Conservation (phyloP, 768 basidiomycete species). For the Infundibulicybe gibba region DNA sequence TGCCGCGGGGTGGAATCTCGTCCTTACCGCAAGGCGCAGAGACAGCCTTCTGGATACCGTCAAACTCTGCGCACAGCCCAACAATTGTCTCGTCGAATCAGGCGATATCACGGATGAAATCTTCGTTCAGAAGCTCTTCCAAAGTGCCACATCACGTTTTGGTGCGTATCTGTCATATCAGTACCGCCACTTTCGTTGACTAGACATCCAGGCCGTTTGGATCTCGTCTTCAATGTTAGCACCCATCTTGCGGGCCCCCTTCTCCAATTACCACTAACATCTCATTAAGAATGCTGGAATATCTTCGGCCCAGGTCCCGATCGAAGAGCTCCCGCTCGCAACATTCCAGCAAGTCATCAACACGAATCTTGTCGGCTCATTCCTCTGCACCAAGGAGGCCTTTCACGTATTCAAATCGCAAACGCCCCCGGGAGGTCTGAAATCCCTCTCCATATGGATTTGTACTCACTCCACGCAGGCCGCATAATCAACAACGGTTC, state of each 20-base stretch:
- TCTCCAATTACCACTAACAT: not conserved
- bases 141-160: slow-evolving; percentile 46
- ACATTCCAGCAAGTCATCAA: slow-evolving; percentile 63
- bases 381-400: slow-evolving; percentile 77
- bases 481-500: slow-evolving; percentile 88
- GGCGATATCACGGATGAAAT: slow-evolving; percentile 67
- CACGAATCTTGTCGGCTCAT: slow-evolving; percentile 70
- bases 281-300: slow-evolving; percentile 71
- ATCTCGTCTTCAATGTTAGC: slow-evolving; percentile 78
- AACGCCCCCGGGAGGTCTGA: slow-evolving; percentile 63
- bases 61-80: slow-evolving; percentile 31
- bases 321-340: slow-evolving; percentile 60
- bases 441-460: not conserved
- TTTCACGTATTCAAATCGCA: slow-evolving; percentile 72
- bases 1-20: slow-evolving; percentile 63
- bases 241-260: not conserved
- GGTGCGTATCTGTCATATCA: slow-evolving; percentile 32
- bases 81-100: slow-evolving; percentile 38
- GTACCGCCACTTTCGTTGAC: not conserved
- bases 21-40: slow-evolving; percentile 60
- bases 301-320: slow-evolving; percentile 38
- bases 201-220: slow-evolving; percentile 48
- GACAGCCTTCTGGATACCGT: slow-evolving; percentile 58
- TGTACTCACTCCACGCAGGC: slow-evolving; percentile 27
- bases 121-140: slow-evolving; percentile 61